These are phyloP conservation scores for Fragilariopsis cylindrus DNA, from an alignment of 108 stramenopile species.

Conservation along the genomic window DNA sequence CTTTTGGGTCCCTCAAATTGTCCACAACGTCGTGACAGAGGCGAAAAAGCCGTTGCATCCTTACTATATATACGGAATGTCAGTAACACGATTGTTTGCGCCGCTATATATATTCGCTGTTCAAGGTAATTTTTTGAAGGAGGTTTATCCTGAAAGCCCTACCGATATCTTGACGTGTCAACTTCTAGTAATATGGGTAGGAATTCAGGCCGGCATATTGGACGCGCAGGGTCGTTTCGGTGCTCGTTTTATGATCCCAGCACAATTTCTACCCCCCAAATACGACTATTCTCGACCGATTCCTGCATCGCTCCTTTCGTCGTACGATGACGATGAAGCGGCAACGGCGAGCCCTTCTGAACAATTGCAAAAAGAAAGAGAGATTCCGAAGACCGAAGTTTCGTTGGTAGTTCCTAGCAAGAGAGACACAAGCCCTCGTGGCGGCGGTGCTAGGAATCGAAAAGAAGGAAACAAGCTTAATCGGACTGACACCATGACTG, in stretches of 20 bases:
- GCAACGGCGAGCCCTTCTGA: constrained; percentile 2
- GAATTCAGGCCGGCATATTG: constrained; percentile 80
- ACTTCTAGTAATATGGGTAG: constrained; percentile 83
- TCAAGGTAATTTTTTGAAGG: constrained; percentile 84
- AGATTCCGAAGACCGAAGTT: constrained; percentile 11
- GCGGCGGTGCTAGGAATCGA: constrained; percentile 57
- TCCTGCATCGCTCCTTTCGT: constrained; percentile 61
- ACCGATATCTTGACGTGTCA: constrained; percentile 61
- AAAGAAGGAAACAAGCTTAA: constrained; percentile 27
- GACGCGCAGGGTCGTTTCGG: constrained; percentile 81
- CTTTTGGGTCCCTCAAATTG: constrained; percentile 98
- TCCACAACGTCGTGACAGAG: constrained; percentile 81
- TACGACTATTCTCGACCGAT: constrained; percentile 94
- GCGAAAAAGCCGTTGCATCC: constrained; percentile 80
- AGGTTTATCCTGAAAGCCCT: constrained; percentile 74
- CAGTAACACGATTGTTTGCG: constrained; percentile 75
- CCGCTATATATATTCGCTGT: constrained; percentile 93
- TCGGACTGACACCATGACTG: constrained; percentile 27
- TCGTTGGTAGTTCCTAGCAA: constrained; percentile 3
- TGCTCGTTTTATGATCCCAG: constrained; percentile 93
- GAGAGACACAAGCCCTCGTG: constrained; percentile 22
- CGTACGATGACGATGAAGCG: constrained; percentile 6
- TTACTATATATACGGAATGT: constrained; percentile 89
- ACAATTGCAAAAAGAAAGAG: constrained; percentile 20
- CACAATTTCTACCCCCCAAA: constrained; percentile 87